A percentile compares a stretch with the other conserved stretches of the same genome.
Evolutionary conservation across 371 early-diverging fungal genomes (phyloP).

Genomic region (Apophysomyces sp.): DNA sequence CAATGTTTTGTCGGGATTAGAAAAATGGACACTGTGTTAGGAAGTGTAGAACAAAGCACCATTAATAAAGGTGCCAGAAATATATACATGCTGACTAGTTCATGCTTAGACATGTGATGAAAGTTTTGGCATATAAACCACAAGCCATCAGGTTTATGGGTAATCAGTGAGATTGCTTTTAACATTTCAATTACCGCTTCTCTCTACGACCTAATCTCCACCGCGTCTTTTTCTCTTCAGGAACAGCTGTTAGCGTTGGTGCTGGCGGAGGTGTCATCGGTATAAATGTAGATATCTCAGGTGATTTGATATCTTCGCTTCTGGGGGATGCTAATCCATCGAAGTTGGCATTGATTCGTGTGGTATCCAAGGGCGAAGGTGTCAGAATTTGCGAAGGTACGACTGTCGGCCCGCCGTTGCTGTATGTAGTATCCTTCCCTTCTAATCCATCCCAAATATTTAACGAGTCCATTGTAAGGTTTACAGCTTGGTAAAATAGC

Average conservation of each 20-base stretch:
- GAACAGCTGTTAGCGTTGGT: slow-evolving; percentile 1
- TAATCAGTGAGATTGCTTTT: too few relatives aligned
- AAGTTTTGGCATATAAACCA: too few relatives aligned
- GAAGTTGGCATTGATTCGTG: not conserved
- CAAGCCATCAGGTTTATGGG: too few relatives aligned
- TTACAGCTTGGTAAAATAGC: slow-evolving; percentile 73
- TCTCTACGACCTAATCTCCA: slow-evolving; percentile 33
- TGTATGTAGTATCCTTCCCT: slow-evolving; percentile 2
- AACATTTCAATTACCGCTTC: slow-evolving; percentile 7
- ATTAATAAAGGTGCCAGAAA: too few relatives aligned
- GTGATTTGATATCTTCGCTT: not conserved
- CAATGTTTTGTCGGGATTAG: too few relatives aligned
- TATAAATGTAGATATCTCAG: not conserved
- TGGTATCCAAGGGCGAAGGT: slow-evolving; percentile 1
- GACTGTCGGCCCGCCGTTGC: slow-evolving; percentile 14
- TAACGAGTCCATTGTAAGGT: slow-evolving; percentile 41
- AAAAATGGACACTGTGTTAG: too few relatives aligned
- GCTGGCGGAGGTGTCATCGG: not conserved
- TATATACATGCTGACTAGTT: too few relatives aligned
- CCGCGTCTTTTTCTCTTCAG: slow-evolving; percentile 33
- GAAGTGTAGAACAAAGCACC: too few relatives aligned
- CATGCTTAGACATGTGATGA: too few relatives aligned
- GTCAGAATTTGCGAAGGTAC: not conserved
- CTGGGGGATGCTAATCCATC: not conserved
- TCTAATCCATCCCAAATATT: slow-evolving; percentile 24